A percentile compares a stretch with the other conserved stretches of the same genome.
These are phyloP conservation scores for Pontederia paniculata DNA, from an alignment of 176 grass and related monocot genomes.

Conservation along the genomic window DNA sequence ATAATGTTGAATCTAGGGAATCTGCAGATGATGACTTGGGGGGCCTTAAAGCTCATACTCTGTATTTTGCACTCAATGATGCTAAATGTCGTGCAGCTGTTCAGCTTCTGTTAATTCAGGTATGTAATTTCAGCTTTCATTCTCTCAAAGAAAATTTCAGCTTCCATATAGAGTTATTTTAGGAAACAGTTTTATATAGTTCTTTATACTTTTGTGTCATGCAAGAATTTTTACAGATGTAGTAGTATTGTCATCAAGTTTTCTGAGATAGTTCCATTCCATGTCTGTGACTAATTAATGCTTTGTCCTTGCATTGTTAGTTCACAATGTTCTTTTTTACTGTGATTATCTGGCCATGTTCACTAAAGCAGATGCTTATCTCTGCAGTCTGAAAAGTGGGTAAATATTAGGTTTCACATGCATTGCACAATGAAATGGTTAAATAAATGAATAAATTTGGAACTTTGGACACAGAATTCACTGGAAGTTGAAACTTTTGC, in stretches of 20 bases:
- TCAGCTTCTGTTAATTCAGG: conserved; percentile 98
- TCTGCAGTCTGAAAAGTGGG: not conserved
- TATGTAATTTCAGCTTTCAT: conserved; percentile 1
- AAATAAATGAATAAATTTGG: conserved; percentile 12
- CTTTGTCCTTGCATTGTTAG: too few species aligned
- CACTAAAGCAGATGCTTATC: not conserved
- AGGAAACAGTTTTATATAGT: too few species aligned
- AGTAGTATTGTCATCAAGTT: too few species aligned
- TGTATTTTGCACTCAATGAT: conserved; percentile 86
- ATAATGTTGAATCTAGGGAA: conserved; percentile 37
- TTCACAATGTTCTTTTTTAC: too few species aligned
- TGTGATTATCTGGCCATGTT: too few species aligned
- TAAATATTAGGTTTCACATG: not conserved
- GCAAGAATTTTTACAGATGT: too few species aligned
- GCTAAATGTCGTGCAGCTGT: conserved; percentile 94
- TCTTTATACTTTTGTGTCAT: too few species aligned
- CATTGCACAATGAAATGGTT: not conserved
- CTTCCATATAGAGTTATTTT: too few species aligned
- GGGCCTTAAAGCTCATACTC: conserved; percentile 59
- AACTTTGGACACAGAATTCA: not conserved
- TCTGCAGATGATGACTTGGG: conserved; percentile 53
- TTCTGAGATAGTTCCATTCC: too few species aligned
- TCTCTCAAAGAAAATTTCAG: not conserved
- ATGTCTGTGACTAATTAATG: too few species aligned
- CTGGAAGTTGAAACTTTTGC: conserved; percentile 23